Conservation (phyloP, 1,284 basidiomycete genomes). For the Wallemia ichthyophaga region DNA sequence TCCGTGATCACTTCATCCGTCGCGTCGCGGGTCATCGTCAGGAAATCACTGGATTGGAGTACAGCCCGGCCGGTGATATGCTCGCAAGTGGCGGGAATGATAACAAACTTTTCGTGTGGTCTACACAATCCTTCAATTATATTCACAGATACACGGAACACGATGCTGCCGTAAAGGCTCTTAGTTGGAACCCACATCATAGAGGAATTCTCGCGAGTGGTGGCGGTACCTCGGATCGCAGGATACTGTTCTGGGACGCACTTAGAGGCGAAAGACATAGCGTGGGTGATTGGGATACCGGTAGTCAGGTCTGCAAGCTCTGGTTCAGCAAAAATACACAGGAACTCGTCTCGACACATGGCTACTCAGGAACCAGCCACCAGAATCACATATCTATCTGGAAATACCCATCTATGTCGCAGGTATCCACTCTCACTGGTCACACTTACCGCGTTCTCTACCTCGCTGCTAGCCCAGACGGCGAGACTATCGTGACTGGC, state of each 20-base stretch:
- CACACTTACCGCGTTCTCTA: conserved; percentile 85
- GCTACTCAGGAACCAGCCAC: conserved; percentile 69
- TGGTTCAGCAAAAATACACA: conserved; percentile 89
- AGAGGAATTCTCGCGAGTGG: conserved; percentile 72
- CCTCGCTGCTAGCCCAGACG: conserved; percentile 84
- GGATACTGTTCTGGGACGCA: conserved; percentile 93
- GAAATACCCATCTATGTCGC: conserved; percentile 75
- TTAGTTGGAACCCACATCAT: conserved; percentile 92
- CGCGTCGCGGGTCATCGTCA: conserved; percentile 59
- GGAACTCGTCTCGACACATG: conserved; percentile 89
- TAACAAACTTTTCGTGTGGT: conserved; percentile 95
- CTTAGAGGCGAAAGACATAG: conserved; percentile 52
- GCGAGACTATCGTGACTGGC: conserved; percentile 89
- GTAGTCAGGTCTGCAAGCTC: conserved; percentile 87
- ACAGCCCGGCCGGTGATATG: conserved; percentile 25
- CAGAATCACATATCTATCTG: conserved; percentile 98
- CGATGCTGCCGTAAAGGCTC: conserved; percentile 84
- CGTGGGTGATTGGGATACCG: conserved; percentile 49
- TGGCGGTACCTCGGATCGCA: conserved; percentile 93
- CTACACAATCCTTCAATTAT: conserved; percentile 30
- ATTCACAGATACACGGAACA: conserved; percentile 88
- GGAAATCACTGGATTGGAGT: conserved; percentile 76
- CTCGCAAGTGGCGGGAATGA: conserved; percentile 92
- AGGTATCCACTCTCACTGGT: conserved; percentile 77
- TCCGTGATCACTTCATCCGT: conserved; percentile 36